These are phyloP conservation scores for Inonotus hispidus DNA, from an alignment of 1,284 basidiomycete genomes.

Conservation along the genomic window DNA sequence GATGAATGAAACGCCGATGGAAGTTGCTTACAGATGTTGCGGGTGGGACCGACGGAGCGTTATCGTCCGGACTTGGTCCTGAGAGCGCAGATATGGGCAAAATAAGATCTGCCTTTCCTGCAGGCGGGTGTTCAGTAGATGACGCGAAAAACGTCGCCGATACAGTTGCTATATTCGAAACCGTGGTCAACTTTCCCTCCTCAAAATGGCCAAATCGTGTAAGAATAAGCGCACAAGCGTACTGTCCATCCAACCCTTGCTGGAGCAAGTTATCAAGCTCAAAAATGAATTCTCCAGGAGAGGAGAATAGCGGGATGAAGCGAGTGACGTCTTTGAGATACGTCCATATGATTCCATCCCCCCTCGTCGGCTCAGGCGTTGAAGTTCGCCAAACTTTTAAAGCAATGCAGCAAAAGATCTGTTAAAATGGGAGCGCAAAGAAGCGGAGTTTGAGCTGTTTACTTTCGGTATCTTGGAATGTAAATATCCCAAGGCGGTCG, in stretches of 20 bases:
- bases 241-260: conserved; percentile 54
- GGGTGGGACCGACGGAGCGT: conserved; percentile 61
- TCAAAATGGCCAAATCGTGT: conserved; percentile 13
- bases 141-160: conserved; percentile 67
- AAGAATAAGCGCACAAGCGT: conserved; percentile 45
- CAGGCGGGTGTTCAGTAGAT: conserved; percentile 47
- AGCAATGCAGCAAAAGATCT: background rate
- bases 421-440: background rate
- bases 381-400: conserved; percentile 67
- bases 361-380: conserved; percentile 66
- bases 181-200: background rate
- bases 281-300: conserved; percentile 61
- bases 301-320: conserved; percentile 63
- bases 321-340: conserved; percentile 72
- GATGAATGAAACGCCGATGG: background rate
- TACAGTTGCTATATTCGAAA: conserved; percentile 44
- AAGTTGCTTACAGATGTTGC: conserved; percentile 51
- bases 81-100: conserved; percentile 62
- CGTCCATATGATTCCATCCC: conserved; percentile 73
- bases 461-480: conserved; percentile 74
- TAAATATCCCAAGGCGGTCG: conserved; percentile 67
- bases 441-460: conserved; percentile 23
- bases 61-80: conserved; percentile 56
- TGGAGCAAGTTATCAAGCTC: conserved; percentile 67
- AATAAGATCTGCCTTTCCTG: conserved; percentile 55